Percentiles rank a stretch among this genome's conserved stretches.
These are phyloP conservation scores for Fusarium sarcochroum DNA, from an alignment of 2,329 filamentous ascomycete species.

Conservation along the genomic window DNA sequence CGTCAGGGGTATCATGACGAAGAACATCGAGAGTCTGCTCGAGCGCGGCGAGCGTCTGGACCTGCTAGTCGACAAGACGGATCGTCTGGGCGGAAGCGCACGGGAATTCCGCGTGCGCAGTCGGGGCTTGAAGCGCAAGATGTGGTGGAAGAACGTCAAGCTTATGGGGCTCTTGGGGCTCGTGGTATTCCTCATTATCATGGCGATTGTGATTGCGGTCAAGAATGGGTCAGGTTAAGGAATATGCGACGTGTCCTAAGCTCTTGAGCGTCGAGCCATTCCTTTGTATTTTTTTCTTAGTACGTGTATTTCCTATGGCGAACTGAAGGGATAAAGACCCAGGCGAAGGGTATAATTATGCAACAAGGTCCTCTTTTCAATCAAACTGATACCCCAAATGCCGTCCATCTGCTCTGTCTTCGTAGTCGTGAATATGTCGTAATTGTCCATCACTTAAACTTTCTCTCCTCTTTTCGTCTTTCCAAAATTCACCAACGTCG, in stretches of 20 bases:
- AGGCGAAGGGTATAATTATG: constrained; percentile 46
- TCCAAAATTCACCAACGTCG: constrained; percentile 1
- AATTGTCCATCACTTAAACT: neutral
- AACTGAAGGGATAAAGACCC: constrained; percentile 40
- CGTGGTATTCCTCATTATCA: constrained; percentile 73
- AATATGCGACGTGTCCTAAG: constrained; percentile 5
- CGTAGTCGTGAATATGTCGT: constrained; percentile 10
- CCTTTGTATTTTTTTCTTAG: constrained; percentile 41
- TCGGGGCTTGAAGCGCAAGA: constrained; percentile 86
- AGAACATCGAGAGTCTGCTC: constrained; percentile 91
- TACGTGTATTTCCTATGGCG: constrained; percentile 40
- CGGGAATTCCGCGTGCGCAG: constrained; percentile 91
- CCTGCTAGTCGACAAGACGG: constrained; percentile 95
- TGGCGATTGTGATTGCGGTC: constrained; percentile 68
- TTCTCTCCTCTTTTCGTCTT: neutral
- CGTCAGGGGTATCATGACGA: constrained; percentile 92
- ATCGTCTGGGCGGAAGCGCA: constrained; percentile 88
- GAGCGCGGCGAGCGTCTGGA: constrained; percentile 95
- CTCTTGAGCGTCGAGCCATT: constrained; percentile 24
- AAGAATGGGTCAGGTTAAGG: constrained; percentile 57
- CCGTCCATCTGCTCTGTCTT: neutral
- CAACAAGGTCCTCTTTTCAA: constrained; percentile 45
- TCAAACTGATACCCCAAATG: constrained; percentile 31
- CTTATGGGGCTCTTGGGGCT: constrained; percentile 85
- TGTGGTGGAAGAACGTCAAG: constrained; percentile 99